Percentiles rank a stretch among this genome's conserved stretches.
Evolutionary conservation across 225 moss, liverwort and hornwort genomes (phyloP).

Genomic region (Marchantia polymorpha): DNA sequence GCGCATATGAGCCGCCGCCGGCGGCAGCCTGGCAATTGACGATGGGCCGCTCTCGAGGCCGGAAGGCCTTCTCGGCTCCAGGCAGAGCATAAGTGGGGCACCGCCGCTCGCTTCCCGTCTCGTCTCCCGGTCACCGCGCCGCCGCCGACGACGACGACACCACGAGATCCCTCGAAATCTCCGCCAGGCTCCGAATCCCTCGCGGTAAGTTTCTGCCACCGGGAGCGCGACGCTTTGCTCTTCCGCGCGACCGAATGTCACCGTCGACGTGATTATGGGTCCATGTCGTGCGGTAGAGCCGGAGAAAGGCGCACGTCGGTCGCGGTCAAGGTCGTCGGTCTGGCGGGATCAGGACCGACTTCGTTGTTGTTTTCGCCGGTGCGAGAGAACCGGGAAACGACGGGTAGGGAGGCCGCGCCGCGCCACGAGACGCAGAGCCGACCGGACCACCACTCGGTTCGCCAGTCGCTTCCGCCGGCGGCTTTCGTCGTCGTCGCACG

Average conservation of each 20-base stretch:
- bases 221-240: background rate
- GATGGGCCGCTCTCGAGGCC: constrained; percentile 1
- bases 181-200: background rate
- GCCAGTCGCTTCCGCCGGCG: background rate
- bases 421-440: background rate
- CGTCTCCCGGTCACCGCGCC: background rate
- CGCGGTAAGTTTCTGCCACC: too few species aligned
- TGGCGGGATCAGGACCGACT: too few species aligned
- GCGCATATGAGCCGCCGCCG: background rate
- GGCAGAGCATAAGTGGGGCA: constrained; percentile 2
- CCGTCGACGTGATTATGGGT: too few species aligned
- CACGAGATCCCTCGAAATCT: background rate
- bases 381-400: too few species aligned
- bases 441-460: background rate
- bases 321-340: too few species aligned
- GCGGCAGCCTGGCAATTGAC: background rate
- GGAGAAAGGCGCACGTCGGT: too few species aligned
- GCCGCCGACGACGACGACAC: background rate
- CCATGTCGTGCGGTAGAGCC: too few species aligned
- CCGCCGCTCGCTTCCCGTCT: background rate
- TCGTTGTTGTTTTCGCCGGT: too few species aligned
- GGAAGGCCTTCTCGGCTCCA: constrained; percentile 16
- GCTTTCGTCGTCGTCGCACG: background rate
- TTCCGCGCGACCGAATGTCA: background rate
- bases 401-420: background rate